Percentiles rank a stretch among this genome's conserved stretches.
These are phyloP conservation scores for Draba incana DNA, from an alignment of 345 rosid genomes.

Conservation along the genomic window DNA sequence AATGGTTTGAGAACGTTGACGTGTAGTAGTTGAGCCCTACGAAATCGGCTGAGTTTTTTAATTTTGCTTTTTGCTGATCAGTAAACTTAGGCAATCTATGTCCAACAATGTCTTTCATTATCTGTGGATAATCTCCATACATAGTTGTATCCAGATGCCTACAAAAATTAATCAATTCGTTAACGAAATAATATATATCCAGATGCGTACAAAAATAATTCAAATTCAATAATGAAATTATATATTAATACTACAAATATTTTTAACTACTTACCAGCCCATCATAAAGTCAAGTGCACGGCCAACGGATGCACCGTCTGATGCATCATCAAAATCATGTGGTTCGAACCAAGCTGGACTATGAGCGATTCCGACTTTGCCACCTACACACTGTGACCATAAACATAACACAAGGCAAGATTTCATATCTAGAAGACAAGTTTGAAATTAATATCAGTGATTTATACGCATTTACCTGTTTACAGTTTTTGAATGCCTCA, in stretches of 20 bases:
- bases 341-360: conserved; percentile 45
- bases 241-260: not conserved
- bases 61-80: conserved; percentile 27
- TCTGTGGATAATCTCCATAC: conserved; percentile 49
- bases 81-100: conserved; percentile 51
- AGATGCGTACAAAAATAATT: conserved; percentile 37
- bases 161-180: not conserved
- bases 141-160: conserved; percentile 50
- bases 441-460: not conserved
- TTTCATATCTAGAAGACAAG: not conserved
- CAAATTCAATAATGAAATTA: not conserved
- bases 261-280: conserved; percentile 36
- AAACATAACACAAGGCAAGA: not conserved
- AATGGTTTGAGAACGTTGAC: conserved; percentile 30
- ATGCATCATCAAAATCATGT: conserved; percentile 16
- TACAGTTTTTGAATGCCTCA: conserved; percentile 29
- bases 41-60: conserved; percentile 50
- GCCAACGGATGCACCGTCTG: conserved; percentile 29
- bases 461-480: conserved; percentile 9
- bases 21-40: conserved; percentile 56
- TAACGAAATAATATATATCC: not conserved
- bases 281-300: conserved; percentile 39
- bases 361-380: conserved; percentile 38
- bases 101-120: conserved; percentile 50
- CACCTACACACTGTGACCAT: conserved; percentile 27